Evolutionary conservation across 768 basidiomycete genomes (phyloP).

Genomic region (Trametes villosa): DNA sequence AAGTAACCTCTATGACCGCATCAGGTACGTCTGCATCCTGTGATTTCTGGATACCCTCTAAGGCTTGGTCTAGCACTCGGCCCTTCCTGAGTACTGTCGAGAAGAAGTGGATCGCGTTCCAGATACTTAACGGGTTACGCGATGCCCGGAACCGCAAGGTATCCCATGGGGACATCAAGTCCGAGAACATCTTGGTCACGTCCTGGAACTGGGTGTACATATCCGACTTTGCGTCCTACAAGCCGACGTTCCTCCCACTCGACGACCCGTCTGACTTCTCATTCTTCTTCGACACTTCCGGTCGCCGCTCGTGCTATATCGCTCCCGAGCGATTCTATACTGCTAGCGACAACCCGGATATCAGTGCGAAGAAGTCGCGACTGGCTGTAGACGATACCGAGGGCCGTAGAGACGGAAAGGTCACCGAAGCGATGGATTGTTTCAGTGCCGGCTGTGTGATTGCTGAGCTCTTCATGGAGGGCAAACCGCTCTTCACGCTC

Average conservation of each 20-base stretch:
- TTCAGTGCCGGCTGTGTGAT: slow-evolving; percentile 95
- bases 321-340: slow-evolving; percentile 96
- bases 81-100: slow-evolving; percentile 91
- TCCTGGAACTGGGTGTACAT: slow-evolving; percentile 96
- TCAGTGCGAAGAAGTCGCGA: slow-evolving; percentile 68
- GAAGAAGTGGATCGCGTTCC: slow-evolving; percentile 98
- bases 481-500: slow-evolving; percentile 88
- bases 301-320: slow-evolving; percentile 91
- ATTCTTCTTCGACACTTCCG: slow-evolving; percentile 96
- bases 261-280: slow-evolving; percentile 98
- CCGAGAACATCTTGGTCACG: slow-evolving; percentile 94
- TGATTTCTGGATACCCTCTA: not conserved
- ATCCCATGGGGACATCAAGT: slow-evolving; percentile 98
- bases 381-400: slow-evolving; percentile 56
- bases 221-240: slow-evolving; percentile 94
- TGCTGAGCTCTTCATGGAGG: slow-evolving; percentile 95
- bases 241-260: slow-evolving; percentile 92
- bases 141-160: slow-evolving; percentile 84
- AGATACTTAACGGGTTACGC: slow-evolving; percentile 82
- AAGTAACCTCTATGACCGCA: slow-evolving; percentile 94
- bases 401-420: slow-evolving; percentile 74
- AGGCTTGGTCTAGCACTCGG: slow-evolving; percentile 67
- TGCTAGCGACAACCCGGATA: slow-evolving; percentile 63
- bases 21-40: slow-evolving; percentile 68
- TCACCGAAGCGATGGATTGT: slow-evolving; percentile 97